Percentiles rank a stretch among this genome's conserved stretches.
These are phyloP conservation scores for Xylariaceae sp. DNA, from an alignment of 2,329 filamentous ascomycete genomes.

Conservation along the genomic window DNA sequence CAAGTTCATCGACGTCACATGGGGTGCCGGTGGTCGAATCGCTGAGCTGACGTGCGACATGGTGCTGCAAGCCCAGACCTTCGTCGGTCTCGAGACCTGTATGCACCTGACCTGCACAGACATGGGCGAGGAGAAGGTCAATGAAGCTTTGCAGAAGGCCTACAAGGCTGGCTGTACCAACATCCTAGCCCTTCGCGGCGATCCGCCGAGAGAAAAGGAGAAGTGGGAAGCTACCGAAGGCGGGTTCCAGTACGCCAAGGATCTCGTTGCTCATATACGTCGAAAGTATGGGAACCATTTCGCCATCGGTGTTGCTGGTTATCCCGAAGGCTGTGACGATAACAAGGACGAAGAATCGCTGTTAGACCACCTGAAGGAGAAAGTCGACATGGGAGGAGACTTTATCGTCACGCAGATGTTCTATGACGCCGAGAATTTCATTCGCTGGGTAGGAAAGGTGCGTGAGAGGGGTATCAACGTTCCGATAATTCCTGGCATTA, in stretches of 20 bases:
- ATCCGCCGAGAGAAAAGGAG: conserved; percentile 88
- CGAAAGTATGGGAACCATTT: conserved; percentile 82
- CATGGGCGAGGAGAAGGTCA: conserved; percentile 90
- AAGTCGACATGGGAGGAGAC: conserved; percentile 86
- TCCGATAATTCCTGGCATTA: conserved; percentile 82
- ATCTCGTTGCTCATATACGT: conserved; percentile 74
- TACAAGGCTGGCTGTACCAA: conserved; percentile 97
- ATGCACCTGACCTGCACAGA: conserved; percentile 99
- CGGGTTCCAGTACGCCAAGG: conserved; percentile 86
- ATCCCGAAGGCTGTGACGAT: conserved; percentile 93
- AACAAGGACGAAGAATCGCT: conserved; percentile 80
- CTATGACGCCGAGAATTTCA: conserved; percentile 93
- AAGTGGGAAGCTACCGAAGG: conserved; percentile 86
- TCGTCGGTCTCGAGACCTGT: conserved; percentile 94
- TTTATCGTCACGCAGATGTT: conserved; percentile 99
- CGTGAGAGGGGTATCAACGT: conserved; percentile 77
- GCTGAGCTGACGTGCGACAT: conserved; percentile 95
- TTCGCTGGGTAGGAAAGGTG: conserved; percentile 83
- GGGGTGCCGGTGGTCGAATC: conserved; percentile 89
- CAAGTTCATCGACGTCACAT: conserved; percentile 96
- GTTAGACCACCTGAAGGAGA: conserved; percentile 91
- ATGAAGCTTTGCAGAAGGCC: conserved; percentile 78
- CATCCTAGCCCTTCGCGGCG: conserved; percentile 87
- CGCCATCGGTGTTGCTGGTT: conserved; percentile 94
- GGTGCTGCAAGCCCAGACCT: conserved; percentile 91